These are phyloP conservation scores for Podila epigama DNA, from an alignment of 192 early-diverging fungal genomes.

Conservation along the genomic window DNA sequence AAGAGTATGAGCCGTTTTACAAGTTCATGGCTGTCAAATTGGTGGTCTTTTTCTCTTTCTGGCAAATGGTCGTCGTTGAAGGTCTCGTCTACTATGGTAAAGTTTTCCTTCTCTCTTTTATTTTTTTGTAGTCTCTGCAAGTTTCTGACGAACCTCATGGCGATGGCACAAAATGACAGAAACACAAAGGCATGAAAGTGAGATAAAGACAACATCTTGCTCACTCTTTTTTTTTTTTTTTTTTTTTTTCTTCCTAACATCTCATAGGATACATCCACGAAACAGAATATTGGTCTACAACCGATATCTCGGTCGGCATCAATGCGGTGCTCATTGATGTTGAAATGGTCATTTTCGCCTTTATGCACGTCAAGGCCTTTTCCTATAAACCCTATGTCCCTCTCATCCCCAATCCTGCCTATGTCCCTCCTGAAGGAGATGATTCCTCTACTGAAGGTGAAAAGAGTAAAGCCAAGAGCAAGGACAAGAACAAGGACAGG, in stretches of 20 bases:
- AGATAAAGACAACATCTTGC: too few relatives aligned
- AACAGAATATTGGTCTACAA: conserved; percentile 40
- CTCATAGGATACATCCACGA: conserved; percentile 25
- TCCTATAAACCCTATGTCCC: conserved; percentile 46
- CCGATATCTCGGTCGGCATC: conserved; percentile 38
- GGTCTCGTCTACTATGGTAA: conserved; percentile 50
- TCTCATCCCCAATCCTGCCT: conserved; percentile 17
- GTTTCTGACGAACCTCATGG: too few relatives aligned
- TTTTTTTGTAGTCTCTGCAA: neutral
- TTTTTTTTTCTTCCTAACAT: neutral
- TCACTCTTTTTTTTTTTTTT: too few relatives aligned
- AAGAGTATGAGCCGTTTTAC: conserved; percentile 42
- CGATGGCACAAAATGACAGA: neutral
- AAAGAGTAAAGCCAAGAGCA: neutral
- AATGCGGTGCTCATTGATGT: conserved; percentile 44
- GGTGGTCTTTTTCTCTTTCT: conserved; percentile 53
- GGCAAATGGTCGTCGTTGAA: conserved; percentile 37
- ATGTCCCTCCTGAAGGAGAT: conserved; percentile 9
- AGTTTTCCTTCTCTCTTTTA: neutral
- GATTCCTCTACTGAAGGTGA: neutral
- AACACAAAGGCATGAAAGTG: neutral
- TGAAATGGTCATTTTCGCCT: conserved; percentile 49
- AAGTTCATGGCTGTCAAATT: conserved; percentile 51
- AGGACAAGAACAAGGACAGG: neutral
- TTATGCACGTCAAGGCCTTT: conserved; percentile 47